Evolutionary conservation across 83 land plant species (phyloP), one percentile per base, ranked within the genome.

Genomic region (Thuja plicata): DNA sequence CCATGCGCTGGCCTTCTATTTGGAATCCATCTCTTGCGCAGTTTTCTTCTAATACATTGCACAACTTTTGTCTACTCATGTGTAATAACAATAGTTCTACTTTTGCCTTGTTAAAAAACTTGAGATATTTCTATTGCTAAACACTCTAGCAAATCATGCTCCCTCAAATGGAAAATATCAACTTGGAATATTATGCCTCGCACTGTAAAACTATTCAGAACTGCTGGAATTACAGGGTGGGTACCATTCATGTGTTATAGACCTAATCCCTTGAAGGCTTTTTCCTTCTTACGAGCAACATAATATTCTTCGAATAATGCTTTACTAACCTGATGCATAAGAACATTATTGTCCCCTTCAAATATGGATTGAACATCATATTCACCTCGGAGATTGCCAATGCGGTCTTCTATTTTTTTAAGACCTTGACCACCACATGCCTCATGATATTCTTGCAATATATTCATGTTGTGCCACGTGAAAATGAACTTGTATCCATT

Each of bases 371-470:
- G 99, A 57, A 98, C 99, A 91, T 98, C 98, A 92, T 88, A 94
- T 88, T 98, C 99, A 43, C 96, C 91, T 90, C 92, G 95, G 32
- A 96, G 89, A 46, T 95, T 92, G 10, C 99, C 98, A 84, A 98
- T 88, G 27, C 96, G 94, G 88, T 98, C 97, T 85, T 97, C 99
- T 17, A 98, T 93, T 91, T 98, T 98, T 88, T n/a, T n/a, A n/a
- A 96, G 87, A 41, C 99, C 99, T 91, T 98, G 99, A 10, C 99
- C 99, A 52, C 99, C 99, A 94, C 99, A 98, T 24, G 99, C 99
- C 90, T 98, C 99, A 87, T 99, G 99, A 62, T 99, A 98, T 97
- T 97, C 99, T 97, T 97, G 88, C 84, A 97, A 96, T 17, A 95
- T 94, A 78, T 91, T 85, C 92, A 97, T 91, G 88, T 96, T 96